These are phyloP conservation scores for Beta lomatogona DNA, from an alignment of 179 eudicot genomes.

Conservation along the genomic window DNA sequence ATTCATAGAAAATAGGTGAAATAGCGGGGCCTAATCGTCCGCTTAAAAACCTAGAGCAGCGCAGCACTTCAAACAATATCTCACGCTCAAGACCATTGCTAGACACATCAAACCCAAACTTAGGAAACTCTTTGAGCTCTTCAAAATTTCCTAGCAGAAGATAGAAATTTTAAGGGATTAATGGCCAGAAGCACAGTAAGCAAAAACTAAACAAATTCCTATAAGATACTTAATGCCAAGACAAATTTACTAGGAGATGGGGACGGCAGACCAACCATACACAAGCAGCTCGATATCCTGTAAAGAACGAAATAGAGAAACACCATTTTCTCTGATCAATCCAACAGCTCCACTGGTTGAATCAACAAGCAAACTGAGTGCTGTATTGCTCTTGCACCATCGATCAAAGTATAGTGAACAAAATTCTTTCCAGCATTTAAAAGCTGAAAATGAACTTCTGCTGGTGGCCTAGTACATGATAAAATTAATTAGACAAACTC, in stretches of 20 bases:
- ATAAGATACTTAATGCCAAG: not conserved
- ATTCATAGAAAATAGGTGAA: slow-evolving; percentile 74
- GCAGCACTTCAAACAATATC: slow-evolving; percentile 72
- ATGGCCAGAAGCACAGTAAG: not conserved
- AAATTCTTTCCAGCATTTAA: slow-evolving; percentile 80
- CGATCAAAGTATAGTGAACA: slow-evolving; percentile 56
- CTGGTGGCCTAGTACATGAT: slow-evolving; percentile 58
- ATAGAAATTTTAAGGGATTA: not conserved
- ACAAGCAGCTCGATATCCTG: slow-evolving; percentile 81
- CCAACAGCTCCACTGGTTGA: slow-evolving; percentile 66
- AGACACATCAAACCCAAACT: slow-evolving; percentile 49
- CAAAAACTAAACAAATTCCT: not conserved
- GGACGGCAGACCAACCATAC: slow-evolving; percentile 53
- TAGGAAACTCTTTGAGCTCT: slow-evolving; percentile 43
- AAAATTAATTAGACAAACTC: slow-evolving; percentile 30
- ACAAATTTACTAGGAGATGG: slow-evolving; percentile 8
- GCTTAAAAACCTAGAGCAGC: slow-evolving; percentile 56
- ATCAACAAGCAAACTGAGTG: slow-evolving; percentile 75
- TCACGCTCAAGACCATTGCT: slow-evolving; percentile 49
- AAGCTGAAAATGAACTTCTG: slow-evolving; percentile 60
- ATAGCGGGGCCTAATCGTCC: slow-evolving; percentile 79
- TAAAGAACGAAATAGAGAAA: slow-evolving; percentile 76
- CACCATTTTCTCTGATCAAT: slow-evolving; percentile 64
- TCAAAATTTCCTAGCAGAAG: slow-evolving; percentile 54
- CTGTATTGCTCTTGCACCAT: slow-evolving; percentile 74